Base-by-base conservation (phyloP, 2,329 filamentous ascomycete species). In the Tricladium varicosporioides region DNA sequence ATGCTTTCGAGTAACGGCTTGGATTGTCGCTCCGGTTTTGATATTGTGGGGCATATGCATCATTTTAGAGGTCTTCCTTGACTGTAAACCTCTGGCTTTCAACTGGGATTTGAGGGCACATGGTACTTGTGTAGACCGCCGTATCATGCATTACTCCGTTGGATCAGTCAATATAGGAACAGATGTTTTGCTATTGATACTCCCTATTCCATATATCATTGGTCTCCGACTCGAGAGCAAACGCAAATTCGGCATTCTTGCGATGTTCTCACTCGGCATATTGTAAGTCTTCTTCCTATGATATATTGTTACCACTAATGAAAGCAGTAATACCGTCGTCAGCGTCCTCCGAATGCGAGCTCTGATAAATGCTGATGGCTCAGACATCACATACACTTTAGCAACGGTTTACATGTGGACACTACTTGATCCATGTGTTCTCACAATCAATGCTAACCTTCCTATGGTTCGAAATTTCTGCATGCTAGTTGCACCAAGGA, bases 391-490 rank as follows among this genome's bases (percentile, higher is more conserved):
- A 27, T 64, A 33, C 27, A 46, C 48, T 18, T 47, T 63, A 18
- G 18, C 56, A 9, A 43, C 48, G 15, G 48, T 32, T 16, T 50
- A 51, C 22, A 22, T 71, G 27, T 74, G 72, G 72, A 69, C 66
- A 15, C 60, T 50, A 2, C 51, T 73, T 10, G 72, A 74, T 60
- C 63, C 70, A 58, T 72, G 72, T 59, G 66, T 67, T 16, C 70
- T 67, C 22, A 71, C 74, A 33, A 63, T 72, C 32, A 72, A 69
- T 54, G 69, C 67, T 22, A 73, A 68, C 52, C 65, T 73, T 10
- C 72, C 71, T 4, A 71, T 71, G 52, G 45, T 56, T 8, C 52
- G 52, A 8, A 51, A 45, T 4, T 52, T 52, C 40, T 47, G 56
- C n/a, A 40, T 47, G 19, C 27, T 46, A 5, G 36, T 33, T 36